A percentile compares a stretch with the other conserved stretches of the same genome.
Conservation (phyloP, 257 asterid genomes). For the Phtheirospermum japonicum region DNA sequence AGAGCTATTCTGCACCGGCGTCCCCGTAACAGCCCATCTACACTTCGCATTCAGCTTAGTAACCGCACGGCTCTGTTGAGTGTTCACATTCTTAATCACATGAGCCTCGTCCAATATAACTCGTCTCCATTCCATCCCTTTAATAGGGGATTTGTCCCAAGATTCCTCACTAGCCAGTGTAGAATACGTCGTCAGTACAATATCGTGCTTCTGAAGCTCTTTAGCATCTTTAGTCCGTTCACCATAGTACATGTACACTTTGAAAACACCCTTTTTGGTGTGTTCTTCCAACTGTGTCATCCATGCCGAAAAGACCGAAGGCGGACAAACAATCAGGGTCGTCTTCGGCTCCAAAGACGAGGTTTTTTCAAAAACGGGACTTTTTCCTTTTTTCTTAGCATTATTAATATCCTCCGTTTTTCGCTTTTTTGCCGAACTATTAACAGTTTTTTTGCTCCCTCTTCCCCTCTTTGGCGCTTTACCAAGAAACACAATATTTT, state of each 20-base stretch:
- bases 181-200: constrained; percentile 71
- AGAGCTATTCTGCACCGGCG: constrained; percentile 73
- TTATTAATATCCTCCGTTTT: constrained; percentile 29
- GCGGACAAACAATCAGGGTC: constrained; percentile 74
- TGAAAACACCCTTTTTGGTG: constrained; percentile 53
- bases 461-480: constrained; percentile 47
- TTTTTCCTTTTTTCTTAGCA: constrained; percentile 39
- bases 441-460: constrained; percentile 31
- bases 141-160: constrained; percentile 52
- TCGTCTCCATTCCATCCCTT: constrained; percentile 78
- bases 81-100: constrained; percentile 61
- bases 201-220: constrained; percentile 58
- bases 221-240: constrained; percentile 57
- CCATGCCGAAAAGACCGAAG: constrained; percentile 78
- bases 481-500: too few species aligned
- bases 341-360: constrained; percentile 33
- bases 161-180: constrained; percentile 57
- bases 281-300: constrained; percentile 68
- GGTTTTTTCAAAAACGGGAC: constrained; percentile 26
- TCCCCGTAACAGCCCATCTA: constrained; percentile 85
- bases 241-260: constrained; percentile 70
- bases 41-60: constrained; percentile 57
- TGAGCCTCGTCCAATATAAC: constrained; percentile 89
- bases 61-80: constrained; percentile 71
- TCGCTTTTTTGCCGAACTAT: constrained; percentile 33